Evolutionary conservation across 176 grass and related monocot genomes (phyloP), one percentile per base, ranked within the genome.

Genomic region (Carex kokanica): DNA sequence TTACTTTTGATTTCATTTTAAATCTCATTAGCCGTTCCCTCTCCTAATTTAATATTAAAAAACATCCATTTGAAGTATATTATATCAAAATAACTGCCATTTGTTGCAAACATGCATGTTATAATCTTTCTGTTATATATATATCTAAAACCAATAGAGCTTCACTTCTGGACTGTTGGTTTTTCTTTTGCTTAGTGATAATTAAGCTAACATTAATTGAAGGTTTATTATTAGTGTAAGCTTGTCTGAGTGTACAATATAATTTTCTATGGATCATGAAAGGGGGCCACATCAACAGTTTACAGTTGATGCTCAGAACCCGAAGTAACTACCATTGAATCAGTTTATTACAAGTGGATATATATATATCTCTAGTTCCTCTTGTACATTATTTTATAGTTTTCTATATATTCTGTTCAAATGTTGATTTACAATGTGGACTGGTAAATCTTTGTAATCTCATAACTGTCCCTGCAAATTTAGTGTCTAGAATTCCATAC

Each of bases 1-100:
- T 82, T 82, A 82, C 61, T 82, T 82, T 68, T 59, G 60, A 82
- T 82, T 53, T 82, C 80, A 31, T 82, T 82, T 82, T 82, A 49
- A 82, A 51, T 82, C 38, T 49, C 7, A 82, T 82, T 66, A 66
- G 43, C 80, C 61, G 41, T 82, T 14, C 61, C 45, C 20, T 54
- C 15, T 62, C 7, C 78, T 41, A 82, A 36, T 67, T 49, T 23
- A 74, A 67, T 82, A 53, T 65, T 82, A 51, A 54, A 67, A 4
- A 81, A 80, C 31, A 62, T 13, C 78, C 49, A 80, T 60, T 60
- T 80, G 79, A 20, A 82, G 65, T 64, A 49, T 82, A 80, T 64
- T 82, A 6, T 79, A 16, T 31, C 31, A 81, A n/a, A 81, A 80
- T 6, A 81, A 82, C 5, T 82, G 31, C 78, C 15, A 66, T 64